Evolutionary conservation across 1,139 yeast genomes (phyloP), one percentile per base, ranked within the genome.

Genomic region (Geotrichum restrictum): DNA sequence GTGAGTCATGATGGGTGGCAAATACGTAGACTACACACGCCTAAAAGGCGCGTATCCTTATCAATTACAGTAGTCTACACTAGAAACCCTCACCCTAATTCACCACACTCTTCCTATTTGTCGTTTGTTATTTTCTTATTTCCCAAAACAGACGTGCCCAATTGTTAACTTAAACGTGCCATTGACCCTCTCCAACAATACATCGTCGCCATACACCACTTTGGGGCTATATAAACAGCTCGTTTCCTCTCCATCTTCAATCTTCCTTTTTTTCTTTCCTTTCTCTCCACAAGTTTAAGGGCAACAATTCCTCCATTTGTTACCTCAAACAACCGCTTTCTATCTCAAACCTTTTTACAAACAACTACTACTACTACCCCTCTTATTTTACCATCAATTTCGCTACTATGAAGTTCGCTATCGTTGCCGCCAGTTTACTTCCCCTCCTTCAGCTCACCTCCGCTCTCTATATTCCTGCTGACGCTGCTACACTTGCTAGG

Each of bases 391-490:
- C 13, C 31, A 27, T 37, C 38, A 19, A 14, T 11, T 19, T 27
- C 10, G 21, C 18, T 14, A 52, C 40, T 42, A 70, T 70, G 74
- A 70, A 67, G 64, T 60, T 65, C 51, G 59, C 68, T 32, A 55
- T 63, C 48, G 56, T 63, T 44, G 62, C 69, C 45, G 64, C 69
- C 34, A 67, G 76, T 59, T 69, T 82, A 64, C 79, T 85, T 55
- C 75, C 84, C 54, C 68, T 82, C 59, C 79, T 81, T 55, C 55
- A 73, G 31, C 63, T 73, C 39, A 84, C 80, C 49, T 75, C 80
- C 56, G 88, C 85, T 31, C 75, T 85, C 65, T 82, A 83, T 59
- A 79, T 83, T 59, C 94, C 91, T 43, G 46, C 54, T 22, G 54
- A 53, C 27, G 33, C 50, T 10, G 53, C 32, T 7, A 42, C 53